Evolutionary conservation across 257 asterid genomes (phyloP).

Genomic region (Verbascum thapsus): DNA sequence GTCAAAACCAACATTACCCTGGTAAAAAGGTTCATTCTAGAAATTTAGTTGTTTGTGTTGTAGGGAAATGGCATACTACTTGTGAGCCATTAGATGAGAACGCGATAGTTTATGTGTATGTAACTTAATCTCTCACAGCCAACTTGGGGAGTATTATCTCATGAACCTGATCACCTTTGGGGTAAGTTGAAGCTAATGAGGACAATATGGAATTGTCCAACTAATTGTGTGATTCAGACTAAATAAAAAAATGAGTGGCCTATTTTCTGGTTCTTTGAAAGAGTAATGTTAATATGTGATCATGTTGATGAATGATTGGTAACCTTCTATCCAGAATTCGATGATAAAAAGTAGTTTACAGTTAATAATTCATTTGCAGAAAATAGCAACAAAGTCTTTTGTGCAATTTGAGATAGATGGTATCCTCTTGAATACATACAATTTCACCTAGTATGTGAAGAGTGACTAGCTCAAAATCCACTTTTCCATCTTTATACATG

Average conservation of each 20-base stretch:
- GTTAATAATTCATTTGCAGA: background rate
- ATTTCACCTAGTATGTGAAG: too few species aligned
- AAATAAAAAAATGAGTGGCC: background rate
- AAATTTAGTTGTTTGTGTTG: background rate
- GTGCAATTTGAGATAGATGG: too few species aligned
- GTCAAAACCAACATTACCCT: background rate
- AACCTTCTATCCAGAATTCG: background rate
- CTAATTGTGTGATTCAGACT: slow-evolving; percentile 1
- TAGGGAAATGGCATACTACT: background rate
- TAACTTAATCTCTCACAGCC: too few species aligned
- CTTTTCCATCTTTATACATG: background rate
- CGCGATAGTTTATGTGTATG: too few species aligned
- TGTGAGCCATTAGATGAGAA: too few species aligned
- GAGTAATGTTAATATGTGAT: background rate
- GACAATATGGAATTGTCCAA: background rate
- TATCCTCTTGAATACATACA: too few species aligned
- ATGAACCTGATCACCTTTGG: background rate
- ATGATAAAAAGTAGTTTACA: background rate
- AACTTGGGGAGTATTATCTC: too few species aligned
- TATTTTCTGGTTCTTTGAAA: background rate
- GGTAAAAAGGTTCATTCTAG: background rate
- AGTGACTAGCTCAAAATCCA: background rate
- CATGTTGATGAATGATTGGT: background rate
- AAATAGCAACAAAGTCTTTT: background rate
- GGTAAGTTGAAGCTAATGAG: background rate